phyloP scores from a whole-genome alignment of 2,329 filamentous ascomycete species.

The Xylariaceae sp. region DNA sequence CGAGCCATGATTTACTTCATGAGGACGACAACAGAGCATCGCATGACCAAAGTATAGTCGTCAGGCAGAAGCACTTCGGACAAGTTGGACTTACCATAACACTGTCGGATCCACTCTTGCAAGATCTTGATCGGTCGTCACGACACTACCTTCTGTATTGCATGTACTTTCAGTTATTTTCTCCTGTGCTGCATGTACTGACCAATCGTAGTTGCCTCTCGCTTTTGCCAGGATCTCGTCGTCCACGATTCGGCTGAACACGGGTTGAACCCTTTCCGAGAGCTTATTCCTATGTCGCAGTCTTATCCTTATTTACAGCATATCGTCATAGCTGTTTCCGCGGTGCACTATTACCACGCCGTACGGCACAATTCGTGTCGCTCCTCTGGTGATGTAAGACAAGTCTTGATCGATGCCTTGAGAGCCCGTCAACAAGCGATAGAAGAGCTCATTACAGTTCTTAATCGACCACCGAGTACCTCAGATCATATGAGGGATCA shows the following conservation, averaged over 20 bases:
- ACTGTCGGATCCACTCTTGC: constrained; percentile 52
- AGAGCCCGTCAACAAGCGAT: constrained; percentile 46
- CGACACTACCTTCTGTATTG: constrained; percentile 49
- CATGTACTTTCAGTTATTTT: constrained; percentile 30
- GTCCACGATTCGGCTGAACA: constrained; percentile 40
- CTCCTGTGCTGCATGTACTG: neutral
- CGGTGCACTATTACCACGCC: constrained; percentile 46
- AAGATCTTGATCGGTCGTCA: constrained; percentile 45
- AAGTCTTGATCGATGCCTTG: constrained; percentile 44
- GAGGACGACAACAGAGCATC: constrained; percentile 4
- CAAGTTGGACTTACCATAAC: constrained; percentile 19
- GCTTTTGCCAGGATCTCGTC: constrained; percentile 52
- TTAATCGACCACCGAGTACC: constrained; percentile 25
- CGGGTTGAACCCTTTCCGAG: constrained; percentile 44
- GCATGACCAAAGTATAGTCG: neutral
- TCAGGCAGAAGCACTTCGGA: neutral
- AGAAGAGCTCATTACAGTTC: constrained; percentile 37
- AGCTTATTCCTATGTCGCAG: constrained; percentile 45
- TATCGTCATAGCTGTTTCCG: constrained; percentile 47
- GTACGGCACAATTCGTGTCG: constrained; percentile 28
- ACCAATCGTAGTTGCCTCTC: constrained; percentile 20
- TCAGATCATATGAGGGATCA: constrained; percentile 25
- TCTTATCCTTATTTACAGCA: constrained; percentile 44
- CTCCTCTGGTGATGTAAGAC: constrained; percentile 20
- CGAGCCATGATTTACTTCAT: constrained; percentile 13